Percentiles rank a stretch among this genome's conserved stretches.
Evolutionary conservation across 495 filamentous ascomycete genomes (phyloP).

Genomic region (Glarea lozoyensis): DNA sequence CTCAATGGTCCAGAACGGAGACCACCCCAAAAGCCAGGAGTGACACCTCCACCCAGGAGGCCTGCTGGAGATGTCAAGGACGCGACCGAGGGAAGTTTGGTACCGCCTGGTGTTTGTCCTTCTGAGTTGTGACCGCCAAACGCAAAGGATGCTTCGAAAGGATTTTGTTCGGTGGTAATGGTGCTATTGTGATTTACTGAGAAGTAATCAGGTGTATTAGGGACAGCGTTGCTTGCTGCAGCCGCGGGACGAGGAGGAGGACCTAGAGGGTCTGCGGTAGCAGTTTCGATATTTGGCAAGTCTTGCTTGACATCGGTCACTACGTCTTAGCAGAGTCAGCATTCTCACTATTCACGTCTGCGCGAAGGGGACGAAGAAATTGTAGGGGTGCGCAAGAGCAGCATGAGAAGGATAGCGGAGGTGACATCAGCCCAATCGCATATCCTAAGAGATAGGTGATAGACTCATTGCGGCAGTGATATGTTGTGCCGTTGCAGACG

Average conservation of each 20-base stretch:
- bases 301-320: slow-evolving; percentile 15
- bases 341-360: slow-evolving; percentile 19
- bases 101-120: slow-evolving; percentile 79
- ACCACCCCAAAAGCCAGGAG: slow-evolving; percentile 72
- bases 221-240: slow-evolving; percentile 36
- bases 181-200: slow-evolving; percentile 48
- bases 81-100: slow-evolving; percentile 83
- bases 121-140: slow-evolving; percentile 27
- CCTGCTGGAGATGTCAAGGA: slow-evolving; percentile 85
- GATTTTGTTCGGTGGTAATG: slow-evolving; percentile 82
- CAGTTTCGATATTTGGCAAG: slow-evolving; percentile 23
- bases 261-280: slow-evolving; percentile 46
- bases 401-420: too few relatives aligned
- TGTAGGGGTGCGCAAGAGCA: too few relatives aligned
- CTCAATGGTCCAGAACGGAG: slow-evolving; percentile 88
- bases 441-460: too few relatives aligned
- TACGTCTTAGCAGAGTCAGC: slow-evolving; percentile 13
- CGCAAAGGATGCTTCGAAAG: slow-evolving; percentile 89
- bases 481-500: too few relatives aligned
- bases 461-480: too few relatives aligned
- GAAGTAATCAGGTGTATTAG: slow-evolving; percentile 72
- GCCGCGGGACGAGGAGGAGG: slow-evolving; percentile 76
- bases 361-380: too few relatives aligned
- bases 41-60: slow-evolving; percentile 58
- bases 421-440: too few relatives aligned